phyloP scores from a whole-genome alignment of 2,329 filamentous ascomycete species.

The Onygenales sp. region DNA sequence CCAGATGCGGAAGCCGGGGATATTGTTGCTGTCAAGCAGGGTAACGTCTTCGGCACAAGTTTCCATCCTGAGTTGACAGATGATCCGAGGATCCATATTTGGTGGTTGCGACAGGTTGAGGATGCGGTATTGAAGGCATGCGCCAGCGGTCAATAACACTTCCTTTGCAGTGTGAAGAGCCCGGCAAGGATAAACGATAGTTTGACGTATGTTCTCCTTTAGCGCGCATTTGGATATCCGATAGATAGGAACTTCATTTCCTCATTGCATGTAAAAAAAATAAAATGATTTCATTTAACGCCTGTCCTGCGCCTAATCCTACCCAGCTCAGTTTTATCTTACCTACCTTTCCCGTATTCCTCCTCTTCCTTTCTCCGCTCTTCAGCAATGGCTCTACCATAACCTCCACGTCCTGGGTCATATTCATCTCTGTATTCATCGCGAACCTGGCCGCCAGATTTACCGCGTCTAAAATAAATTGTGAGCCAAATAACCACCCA shows the following conservation, averaged over 20 bases:
- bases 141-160: background rate
- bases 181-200: background rate
- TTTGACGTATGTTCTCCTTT: background rate
- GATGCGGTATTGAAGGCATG: slow-evolving; percentile 23
- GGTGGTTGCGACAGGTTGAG: slow-evolving; percentile 75
- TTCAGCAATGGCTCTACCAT: slow-evolving; percentile 67
- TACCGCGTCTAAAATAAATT: slow-evolving; percentile 53
- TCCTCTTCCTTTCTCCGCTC: slow-evolving; percentile 51
- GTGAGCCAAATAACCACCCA: slow-evolving; percentile 11
- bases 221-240: background rate
- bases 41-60: slow-evolving; percentile 86
- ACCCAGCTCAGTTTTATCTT: slow-evolving; percentile 10
- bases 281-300: slow-evolving; percentile 4
- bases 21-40: slow-evolving; percentile 81
- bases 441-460: slow-evolving; percentile 90
- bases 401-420: slow-evolving; percentile 85
- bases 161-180: background rate
- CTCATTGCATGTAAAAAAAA: slow-evolving; percentile 3
- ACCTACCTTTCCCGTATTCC: slow-evolving; percentile 50
- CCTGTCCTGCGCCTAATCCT: slow-evolving; percentile 6
- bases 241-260: background rate
- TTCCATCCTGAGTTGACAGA: slow-evolving; percentile 92
- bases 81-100: slow-evolving; percentile 79
- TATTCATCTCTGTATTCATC: slow-evolving; percentile 98
- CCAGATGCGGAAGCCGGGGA: slow-evolving; percentile 46